Base-by-base conservation (phyloP, 2,329 filamentous ascomycete species). In the Cryphonectria naterciae region DNA sequence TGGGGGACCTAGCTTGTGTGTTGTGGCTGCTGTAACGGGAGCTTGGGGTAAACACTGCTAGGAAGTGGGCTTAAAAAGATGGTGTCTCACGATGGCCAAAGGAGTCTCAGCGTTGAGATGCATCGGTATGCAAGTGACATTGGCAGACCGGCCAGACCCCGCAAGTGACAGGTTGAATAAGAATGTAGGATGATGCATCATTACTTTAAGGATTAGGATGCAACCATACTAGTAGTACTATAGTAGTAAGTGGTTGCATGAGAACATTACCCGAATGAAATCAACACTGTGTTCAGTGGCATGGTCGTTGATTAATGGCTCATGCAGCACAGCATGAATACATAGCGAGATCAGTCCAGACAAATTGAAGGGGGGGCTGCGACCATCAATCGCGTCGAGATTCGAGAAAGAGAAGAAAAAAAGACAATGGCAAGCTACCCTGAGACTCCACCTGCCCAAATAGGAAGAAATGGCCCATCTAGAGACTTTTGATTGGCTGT, bases 11-110 rank as follows among this genome's bases (percentile, higher is more conserved):
- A 41, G 58, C 35, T 61, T 8, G 28, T 65, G 62, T 65, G 62
- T 65, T 54, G 25, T 39, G 25, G 17, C 37, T 15, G 19, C 56
- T 22, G 56, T 19, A 28, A 4, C 22, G 28, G 15, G 10, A 61
- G 56, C 28, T 35, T 15, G 3, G 35, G 13, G 58, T 46, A 70
- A 70, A 70, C 69, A 69, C 8, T 65, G 67, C 25, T 62, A 64
- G 58, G 64, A 67, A 69, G 64, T 63, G 67, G 54, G 67, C n/a
- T 39, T 19, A 32, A 32, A 52, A 22, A 65, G 66, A 46, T 41
- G 49, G 35, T 65, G 61, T 68, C 62, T 68, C 54, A 35, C 41
- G 25, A 35, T 15, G 19, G 35, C 35, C 58, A 61, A 35, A 25
- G 7, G 19, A 2, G 35, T 15, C 25, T 32, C 28, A 15, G 15